These are phyloP conservation scores for Cystobasidium tubakii DNA, from an alignment of 768 basidiomycete species.

Conservation along the genomic window DNA sequence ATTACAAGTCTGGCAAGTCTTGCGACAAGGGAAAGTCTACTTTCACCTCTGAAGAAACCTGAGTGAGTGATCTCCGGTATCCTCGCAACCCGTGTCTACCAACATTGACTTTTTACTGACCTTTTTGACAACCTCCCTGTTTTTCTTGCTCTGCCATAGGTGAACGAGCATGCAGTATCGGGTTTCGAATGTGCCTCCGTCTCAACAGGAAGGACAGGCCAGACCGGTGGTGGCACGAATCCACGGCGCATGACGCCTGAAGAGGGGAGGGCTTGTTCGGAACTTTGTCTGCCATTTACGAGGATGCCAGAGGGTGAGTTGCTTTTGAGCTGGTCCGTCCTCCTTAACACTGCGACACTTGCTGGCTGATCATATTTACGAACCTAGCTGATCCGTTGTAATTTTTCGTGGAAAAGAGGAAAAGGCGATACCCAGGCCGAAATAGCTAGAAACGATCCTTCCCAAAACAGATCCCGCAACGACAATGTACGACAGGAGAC, in stretches of 20 bases:
- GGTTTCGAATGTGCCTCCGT: constrained; percentile 19
- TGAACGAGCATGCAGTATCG: constrained; percentile 9
- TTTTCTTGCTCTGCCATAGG: not conserved
- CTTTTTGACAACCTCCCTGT: no score
- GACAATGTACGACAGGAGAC: constrained; percentile 26
- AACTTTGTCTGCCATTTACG: constrained; percentile 17
- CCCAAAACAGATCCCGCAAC: constrained; percentile 1
- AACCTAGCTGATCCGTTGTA: not conserved
- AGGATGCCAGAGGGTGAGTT: constrained; percentile 29
- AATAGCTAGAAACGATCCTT: constrained; percentile 15
- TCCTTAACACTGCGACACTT: not conserved
- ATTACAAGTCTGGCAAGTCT: not conserved
- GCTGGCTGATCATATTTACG: no score
- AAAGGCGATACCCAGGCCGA: constrained; percentile 27
- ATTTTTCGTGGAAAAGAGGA: not conserved
- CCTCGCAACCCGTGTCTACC: no score
- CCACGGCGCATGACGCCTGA: constrained; percentile 25
- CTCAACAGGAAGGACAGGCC: constrained; percentile 23
- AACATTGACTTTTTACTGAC: no score
- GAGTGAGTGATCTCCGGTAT: not conserved
- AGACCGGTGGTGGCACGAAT: constrained; percentile 32
- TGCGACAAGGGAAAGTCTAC: not conserved
- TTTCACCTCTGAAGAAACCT: constrained; percentile 13
- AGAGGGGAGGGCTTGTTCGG: constrained; percentile 20
- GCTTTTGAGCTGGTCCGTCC: not conserved